A percentile compares a stretch with the other conserved stretches of the same genome.
phyloP scores from a whole-genome alignment of 78 protist genomes.

The Goniomonas avonlea region DNA sequence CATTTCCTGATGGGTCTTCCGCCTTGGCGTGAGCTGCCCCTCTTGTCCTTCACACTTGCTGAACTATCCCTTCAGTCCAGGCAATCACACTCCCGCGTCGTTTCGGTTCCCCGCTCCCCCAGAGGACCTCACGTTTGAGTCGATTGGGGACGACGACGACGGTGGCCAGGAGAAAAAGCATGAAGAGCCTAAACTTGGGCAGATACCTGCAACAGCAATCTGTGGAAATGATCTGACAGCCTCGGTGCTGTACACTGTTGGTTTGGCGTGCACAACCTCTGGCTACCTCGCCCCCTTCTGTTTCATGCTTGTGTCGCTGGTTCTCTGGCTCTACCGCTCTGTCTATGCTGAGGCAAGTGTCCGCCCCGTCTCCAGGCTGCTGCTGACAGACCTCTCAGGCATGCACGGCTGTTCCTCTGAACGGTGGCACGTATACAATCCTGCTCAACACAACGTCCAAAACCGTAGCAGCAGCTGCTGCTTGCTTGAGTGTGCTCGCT shows the following conservation, averaged over 20 bases:
- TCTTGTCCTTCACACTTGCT: too few species aligned
- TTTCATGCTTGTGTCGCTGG: conserved; percentile 47
- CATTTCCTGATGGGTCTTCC: too few species aligned
- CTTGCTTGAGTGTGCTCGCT: conserved; percentile 64
- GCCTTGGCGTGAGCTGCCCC: too few species aligned
- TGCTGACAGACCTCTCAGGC: conserved; percentile 55
- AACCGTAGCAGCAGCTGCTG: conserved; percentile 61
- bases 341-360: conserved; percentile 33
- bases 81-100: too few species aligned
- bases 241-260: background rate
- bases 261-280: background rate
- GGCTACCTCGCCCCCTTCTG: conserved; percentile 27
- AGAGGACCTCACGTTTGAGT: too few species aligned
- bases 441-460: conserved; percentile 71
- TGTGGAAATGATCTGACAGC: conserved; percentile 10
- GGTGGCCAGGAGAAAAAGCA: too few species aligned
- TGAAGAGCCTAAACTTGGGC: too few species aligned
- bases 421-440: conserved; percentile 75
- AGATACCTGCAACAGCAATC: conserved; percentile 1
- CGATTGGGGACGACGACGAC: too few species aligned
- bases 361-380: background rate
- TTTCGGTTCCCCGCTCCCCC: too few species aligned
- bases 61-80: too few species aligned
- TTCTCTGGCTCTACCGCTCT: conserved; percentile 57
- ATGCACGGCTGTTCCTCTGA: conserved; percentile 67